A percentile compares a stretch with the other conserved stretches of the same genome.
phyloP scores from a whole-genome alignment of 192 early-diverging fungal species.

The Umbelopsis vinacea region DNA sequence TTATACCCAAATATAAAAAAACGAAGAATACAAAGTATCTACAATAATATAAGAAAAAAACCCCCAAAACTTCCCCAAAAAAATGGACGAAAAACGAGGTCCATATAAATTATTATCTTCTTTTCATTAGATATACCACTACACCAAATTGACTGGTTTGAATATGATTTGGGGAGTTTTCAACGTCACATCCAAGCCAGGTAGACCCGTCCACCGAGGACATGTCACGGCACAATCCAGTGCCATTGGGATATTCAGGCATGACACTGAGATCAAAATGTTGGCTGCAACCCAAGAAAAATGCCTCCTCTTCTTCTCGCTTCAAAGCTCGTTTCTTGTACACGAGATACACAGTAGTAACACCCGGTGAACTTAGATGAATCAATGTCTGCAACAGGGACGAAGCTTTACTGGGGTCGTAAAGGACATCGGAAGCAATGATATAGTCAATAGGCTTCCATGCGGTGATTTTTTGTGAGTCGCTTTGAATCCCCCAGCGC shows the following conservation, averaged over 20 bases:
- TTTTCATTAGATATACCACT: background rate
- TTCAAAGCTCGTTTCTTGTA: slow-evolving; percentile 48
- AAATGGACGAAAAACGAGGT: too few relatives aligned
- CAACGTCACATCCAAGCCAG: background rate
- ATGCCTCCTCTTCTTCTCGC: slow-evolving; percentile 30
- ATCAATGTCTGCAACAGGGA: slow-evolving; percentile 43
- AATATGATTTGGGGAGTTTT: background rate
- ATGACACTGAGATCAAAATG: slow-evolving; percentile 33
- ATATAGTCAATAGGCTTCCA: slow-evolving; percentile 40
- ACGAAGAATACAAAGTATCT: too few relatives aligned
- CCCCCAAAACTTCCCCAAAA: too few relatives aligned
- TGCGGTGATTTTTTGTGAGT: background rate
- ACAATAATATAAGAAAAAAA: too few relatives aligned
- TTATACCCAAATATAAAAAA: too few relatives aligned
- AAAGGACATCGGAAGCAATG: slow-evolving; percentile 57
- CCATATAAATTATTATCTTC: background rate
- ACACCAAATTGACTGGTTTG: background rate
- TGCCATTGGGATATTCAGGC: background rate
- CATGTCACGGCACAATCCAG: background rate
- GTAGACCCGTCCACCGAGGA: background rate
- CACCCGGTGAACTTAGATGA: slow-evolving; percentile 34
- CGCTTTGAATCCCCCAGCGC: slow-evolving; percentile 29
- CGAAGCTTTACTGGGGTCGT: slow-evolving; percentile 41
- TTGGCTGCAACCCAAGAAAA: slow-evolving; percentile 34
- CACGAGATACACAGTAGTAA: slow-evolving; percentile 46